These are phyloP conservation scores for Penicillium riverlandense DNA, from an alignment of 495 filamentous ascomycete genomes.

Conservation along the genomic window DNA sequence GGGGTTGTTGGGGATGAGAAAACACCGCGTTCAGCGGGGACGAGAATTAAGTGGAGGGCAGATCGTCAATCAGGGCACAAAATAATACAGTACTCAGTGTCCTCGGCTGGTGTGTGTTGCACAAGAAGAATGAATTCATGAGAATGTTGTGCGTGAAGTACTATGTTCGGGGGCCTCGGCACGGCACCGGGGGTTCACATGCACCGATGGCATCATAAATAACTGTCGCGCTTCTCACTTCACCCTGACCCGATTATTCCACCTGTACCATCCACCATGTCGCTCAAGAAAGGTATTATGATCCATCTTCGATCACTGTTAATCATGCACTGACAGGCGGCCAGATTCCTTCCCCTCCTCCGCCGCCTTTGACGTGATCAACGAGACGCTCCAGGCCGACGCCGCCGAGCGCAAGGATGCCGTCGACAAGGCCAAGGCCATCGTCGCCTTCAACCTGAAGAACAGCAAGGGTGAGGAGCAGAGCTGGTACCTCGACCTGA, in stretches of 20 bases:
- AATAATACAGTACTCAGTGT: background rate
- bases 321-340: conserved; percentile 6
- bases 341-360: conserved; percentile 86
- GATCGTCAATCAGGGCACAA: background rate
- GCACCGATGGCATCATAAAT: conserved; percentile 8
- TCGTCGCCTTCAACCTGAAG: conserved; percentile 90
- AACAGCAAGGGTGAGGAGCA: conserved; percentile 71
- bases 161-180: conserved; percentile 12
- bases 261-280: conserved; percentile 47
- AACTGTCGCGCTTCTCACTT: background rate
- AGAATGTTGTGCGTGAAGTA: conserved; percentile 4
- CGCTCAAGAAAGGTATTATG: conserved; percentile 69
- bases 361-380: conserved; percentile 83
- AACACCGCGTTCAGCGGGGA: background rate
- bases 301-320: conserved; percentile 3
- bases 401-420: conserved; percentile 76
- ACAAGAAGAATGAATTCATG: background rate
- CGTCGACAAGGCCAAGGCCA: conserved; percentile 75
- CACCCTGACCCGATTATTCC: background rate
- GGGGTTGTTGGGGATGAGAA: background rate
- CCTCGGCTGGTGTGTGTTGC: too few species aligned
- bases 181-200: conserved; percentile 13
- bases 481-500: conserved; percentile 93
- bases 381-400: conserved; percentile 58
- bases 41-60: background rate